Evolutionary conservation across 345 rosid genomes (phyloP), one percentile per base, ranked within the genome.

Genomic region (Brassica carinata): DNA sequence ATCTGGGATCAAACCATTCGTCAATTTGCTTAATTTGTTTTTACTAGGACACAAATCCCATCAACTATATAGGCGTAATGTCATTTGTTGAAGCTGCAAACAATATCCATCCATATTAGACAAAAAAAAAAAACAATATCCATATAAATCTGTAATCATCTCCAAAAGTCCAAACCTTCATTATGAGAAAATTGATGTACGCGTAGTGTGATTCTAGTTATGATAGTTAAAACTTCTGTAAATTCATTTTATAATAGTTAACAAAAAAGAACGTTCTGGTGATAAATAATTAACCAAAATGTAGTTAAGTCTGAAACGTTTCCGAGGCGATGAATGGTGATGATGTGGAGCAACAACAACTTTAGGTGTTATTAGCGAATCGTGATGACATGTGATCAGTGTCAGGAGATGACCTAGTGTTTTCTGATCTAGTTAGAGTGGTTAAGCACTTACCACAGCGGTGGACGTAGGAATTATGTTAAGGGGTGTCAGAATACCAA

Each of bases 51-150:
- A 62, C 59, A 80, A 15, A 53, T 15, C 59, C 23, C 59, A 53
- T 69, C 66, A 53, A 13, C 71, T 26, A 67, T 61, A 2, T 15
- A 57, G 64, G 17, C 8, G 15, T 69, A 80, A 36, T 80, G 79
- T 53, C 79, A 74, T 80, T 80, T 74, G 79, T 74, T 69, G 72
- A 51, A 62, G 71, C 8, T 27, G 33, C 70, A 74, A 29, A 74
- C 79, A 69, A 62, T 68, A 74, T 61, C 83, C 40, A n/a, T 67
- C 30, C 30, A 29, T 3, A 29, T 29, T 29, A 29, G 30, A 29
- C 30, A 3, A 29, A 29, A 29, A 29, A 19, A 27, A 29, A 29
- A 29, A 29, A 74, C 79, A 69, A 62, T 68, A 74, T 61, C 83
- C 40, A n/a, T 67, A 17, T 9, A 18, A 17, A 57, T 19, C 26